A percentile compares a stretch with the other conserved stretches of the same genome.
Conservation (phyloP, 139 green algal species). For the Chlorella sp. region DNA sequence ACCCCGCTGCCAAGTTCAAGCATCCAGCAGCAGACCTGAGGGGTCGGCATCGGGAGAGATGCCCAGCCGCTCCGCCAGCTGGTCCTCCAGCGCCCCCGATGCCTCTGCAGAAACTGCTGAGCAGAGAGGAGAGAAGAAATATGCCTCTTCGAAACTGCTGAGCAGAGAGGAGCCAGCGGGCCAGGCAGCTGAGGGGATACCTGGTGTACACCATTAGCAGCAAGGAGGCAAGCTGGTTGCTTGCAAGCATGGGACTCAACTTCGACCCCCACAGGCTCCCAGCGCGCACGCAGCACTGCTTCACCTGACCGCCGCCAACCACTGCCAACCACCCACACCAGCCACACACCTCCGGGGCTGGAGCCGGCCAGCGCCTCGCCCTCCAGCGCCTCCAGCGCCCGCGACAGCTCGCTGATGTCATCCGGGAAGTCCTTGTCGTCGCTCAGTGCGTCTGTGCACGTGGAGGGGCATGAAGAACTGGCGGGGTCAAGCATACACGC, state of each 20-base stretch:
- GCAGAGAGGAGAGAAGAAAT: neutral
- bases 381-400: slow-evolving; percentile 40
- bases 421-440: slow-evolving; percentile 30
- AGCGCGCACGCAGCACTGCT: no score
- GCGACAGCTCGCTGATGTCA: slow-evolving; percentile 43
- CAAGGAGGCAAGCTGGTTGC: no score
- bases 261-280: no score
- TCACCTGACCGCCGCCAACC: no score
- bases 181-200: no score
- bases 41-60: slow-evolving; percentile 14
- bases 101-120: neutral
- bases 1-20: no score
- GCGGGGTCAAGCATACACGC: neutral
- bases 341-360: slow-evolving; percentile 16
- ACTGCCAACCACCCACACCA: no score
- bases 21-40: neutral
- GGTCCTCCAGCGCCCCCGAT: slow-evolving; percentile 2
- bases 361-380: slow-evolving; percentile 16
- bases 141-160: no score
- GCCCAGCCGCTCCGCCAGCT: slow-evolving; percentile 27
- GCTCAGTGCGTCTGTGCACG: neutral
- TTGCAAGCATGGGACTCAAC: no score
- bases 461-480: no score
- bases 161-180: no score
- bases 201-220: no score